phyloP scores from a whole-genome alignment of 108 stramenopile species.

The Licmophora abbreviata region DNA sequence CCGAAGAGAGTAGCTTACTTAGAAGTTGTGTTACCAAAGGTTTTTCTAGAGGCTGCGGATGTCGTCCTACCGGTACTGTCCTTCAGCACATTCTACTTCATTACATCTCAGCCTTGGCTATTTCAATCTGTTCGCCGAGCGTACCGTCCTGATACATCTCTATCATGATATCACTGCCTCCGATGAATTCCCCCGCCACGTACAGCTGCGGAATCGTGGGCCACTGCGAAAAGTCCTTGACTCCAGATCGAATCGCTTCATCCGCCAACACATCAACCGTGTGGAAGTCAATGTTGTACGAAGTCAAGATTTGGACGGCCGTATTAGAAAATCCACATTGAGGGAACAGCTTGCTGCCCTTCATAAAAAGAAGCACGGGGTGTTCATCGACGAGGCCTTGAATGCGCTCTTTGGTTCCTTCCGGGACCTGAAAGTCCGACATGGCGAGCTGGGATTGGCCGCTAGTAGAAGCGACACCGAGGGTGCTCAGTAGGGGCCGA shows the following conservation, averaged over 20 bases:
- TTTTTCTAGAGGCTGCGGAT: no score
- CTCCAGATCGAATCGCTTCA: constrained; percentile 78
- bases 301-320: constrained; percentile 83
- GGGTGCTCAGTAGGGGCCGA: no score
- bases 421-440: constrained; percentile 10
- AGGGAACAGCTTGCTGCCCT: constrained; percentile 92
- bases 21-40: no score
- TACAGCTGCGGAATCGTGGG: constrained; percentile 99
- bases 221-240: constrained; percentile 87
- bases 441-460: background rate
- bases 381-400: constrained; percentile 61
- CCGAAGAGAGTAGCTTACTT: no score
- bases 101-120: constrained; percentile 37
- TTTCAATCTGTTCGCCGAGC: constrained; percentile 48
- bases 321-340: constrained; percentile 96
- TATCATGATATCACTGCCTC: constrained; percentile 94
- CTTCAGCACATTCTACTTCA: no score
- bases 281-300: constrained; percentile 76
- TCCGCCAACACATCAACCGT: constrained; percentile 55
- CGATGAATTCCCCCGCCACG: constrained; percentile 95
- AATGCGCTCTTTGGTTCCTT: constrained; percentile 53
- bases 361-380: constrained; percentile 94
- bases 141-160: constrained; percentile 83
- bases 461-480: background rate
- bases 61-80: no score